These are phyloP conservation scores for Podospora pseudoanserina DNA, from an alignment of 495 filamentous ascomycete genomes.

Conservation along the genomic window DNA sequence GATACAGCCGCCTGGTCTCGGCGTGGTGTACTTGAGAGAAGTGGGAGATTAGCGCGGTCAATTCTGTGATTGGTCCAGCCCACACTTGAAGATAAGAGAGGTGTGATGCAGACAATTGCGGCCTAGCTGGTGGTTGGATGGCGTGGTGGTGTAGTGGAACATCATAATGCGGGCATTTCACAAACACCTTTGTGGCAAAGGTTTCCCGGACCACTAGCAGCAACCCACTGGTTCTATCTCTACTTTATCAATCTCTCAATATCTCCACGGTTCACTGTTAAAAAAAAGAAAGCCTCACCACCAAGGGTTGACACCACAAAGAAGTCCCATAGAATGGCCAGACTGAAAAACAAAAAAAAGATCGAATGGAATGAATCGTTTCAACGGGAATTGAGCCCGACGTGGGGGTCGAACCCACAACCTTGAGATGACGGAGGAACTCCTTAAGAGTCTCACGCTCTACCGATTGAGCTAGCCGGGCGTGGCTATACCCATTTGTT, in stretches of 20 bases:
- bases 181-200: no score
- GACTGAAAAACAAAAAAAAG: neutral
- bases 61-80: neutral
- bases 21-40: no score
- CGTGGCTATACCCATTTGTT: slow-evolving; percentile 4
- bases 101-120: neutral
- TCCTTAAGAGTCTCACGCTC: slow-evolving; percentile 73
- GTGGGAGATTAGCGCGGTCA: neutral
- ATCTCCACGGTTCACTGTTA: no score
- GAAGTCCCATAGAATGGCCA: no score
- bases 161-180: no score
- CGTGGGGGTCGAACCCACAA: slow-evolving; percentile 20
- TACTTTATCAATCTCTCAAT: no score
- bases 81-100: neutral
- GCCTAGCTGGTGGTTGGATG: neutral
- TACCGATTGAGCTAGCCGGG: slow-evolving; percentile 74
- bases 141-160: no score
- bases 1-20: no score
- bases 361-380: neutral
- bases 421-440: slow-evolving; percentile 17
- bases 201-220: no score
- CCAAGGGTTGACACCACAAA: no score
- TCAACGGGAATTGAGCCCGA: slow-evolving; percentile 22
- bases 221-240: no score
- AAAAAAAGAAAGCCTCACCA: no score